Evolutionary conservation across 2,329 filamentous ascomycete genomes (phyloP).

Genomic region (Colletotrichum spaethianum): DNA sequence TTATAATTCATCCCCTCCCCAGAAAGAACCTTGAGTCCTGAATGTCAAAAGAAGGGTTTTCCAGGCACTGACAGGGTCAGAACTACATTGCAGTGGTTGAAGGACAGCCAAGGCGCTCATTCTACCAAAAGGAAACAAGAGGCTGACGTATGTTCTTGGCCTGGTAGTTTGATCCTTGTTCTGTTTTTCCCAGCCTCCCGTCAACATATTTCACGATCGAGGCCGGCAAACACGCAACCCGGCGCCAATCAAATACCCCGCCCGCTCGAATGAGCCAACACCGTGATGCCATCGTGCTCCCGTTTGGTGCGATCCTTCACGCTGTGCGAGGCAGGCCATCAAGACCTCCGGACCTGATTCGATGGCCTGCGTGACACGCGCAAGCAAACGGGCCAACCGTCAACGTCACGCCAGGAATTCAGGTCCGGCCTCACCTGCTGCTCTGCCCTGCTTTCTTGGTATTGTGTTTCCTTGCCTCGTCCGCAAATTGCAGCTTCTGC

Average conservation of each 20-base stretch:
- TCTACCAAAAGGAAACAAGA: not conserved
- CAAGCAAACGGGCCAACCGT: slow-evolving; percentile 8
- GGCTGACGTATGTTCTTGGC: not conserved
- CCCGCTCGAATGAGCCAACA: slow-evolving; percentile 18
- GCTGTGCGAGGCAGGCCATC: slow-evolving; percentile 18
- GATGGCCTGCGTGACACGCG: slow-evolving; percentile 14
- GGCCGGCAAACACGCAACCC: slow-evolving; percentile 40
- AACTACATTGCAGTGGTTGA: too few species aligned
- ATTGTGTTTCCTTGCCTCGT: not conserved
- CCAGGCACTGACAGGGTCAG: not conserved
- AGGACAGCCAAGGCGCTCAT: not conserved
- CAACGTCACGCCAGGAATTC: slow-evolving; percentile 32
- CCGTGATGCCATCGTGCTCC: slow-evolving; percentile 29
- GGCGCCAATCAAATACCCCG: slow-evolving; percentile 30
- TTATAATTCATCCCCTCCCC: too few species aligned
- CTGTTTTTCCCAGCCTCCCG: slow-evolving; percentile 19
- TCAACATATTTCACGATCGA: slow-evolving; percentile 34
- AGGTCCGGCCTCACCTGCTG: slow-evolving; percentile 4
- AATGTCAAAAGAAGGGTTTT: not conserved
- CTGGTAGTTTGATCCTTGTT: slow-evolving; percentile 23
- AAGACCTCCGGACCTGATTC: slow-evolving; percentile 6
- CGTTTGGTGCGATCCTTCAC: slow-evolving; percentile 18
- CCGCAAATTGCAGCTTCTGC: not conserved
- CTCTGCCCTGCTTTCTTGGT: slow-evolving; percentile 28
- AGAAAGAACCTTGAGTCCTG: not conserved